A percentile compares a stretch with the other conserved stretches of the same genome.
phyloP scores from a whole-genome alignment of 2,329 filamentous ascomycete species.

The Exophiala mesophila region DNA sequence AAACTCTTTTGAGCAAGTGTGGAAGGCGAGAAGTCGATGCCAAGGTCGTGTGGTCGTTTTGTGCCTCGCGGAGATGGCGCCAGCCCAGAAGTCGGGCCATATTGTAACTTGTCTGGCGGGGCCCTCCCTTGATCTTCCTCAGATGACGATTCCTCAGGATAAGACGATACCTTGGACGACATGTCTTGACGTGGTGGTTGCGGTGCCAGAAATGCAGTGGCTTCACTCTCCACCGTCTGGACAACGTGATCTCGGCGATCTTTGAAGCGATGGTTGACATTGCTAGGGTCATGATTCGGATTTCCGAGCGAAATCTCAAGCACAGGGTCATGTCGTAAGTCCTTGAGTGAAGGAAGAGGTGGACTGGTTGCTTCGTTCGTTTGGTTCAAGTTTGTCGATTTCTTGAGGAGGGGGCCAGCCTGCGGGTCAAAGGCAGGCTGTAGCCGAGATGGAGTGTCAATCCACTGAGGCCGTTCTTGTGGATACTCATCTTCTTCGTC shows the following conservation, averaged over 20 bases:
- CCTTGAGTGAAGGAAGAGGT: neutral
- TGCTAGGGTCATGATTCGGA: neutral
- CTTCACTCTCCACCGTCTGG: neutral
- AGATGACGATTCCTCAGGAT: constrained; percentile 18
- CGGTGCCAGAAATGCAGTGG: neutral
- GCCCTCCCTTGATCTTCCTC: constrained; percentile 18
- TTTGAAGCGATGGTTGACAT: neutral
- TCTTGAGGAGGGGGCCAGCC: neutral
- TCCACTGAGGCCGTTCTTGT: constrained; percentile 3
- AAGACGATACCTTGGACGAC: constrained; percentile 20
- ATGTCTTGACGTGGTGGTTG: constrained; percentile 10
- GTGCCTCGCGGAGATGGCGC: constrained; percentile 1
- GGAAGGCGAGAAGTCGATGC: constrained; percentile 46
- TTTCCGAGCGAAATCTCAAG: neutral
- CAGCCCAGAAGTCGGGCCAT: neutral
- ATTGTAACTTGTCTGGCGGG: neutral
- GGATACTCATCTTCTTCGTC: constrained; percentile 15
- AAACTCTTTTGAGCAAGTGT: constrained; percentile 45
- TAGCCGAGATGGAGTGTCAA: constrained; percentile 19
- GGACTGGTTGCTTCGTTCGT: neutral
- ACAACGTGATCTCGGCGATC: neutral
- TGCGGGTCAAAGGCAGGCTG: constrained; percentile 3
- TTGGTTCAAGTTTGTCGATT: neutral
- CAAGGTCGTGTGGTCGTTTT: constrained; percentile 22
- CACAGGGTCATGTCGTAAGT: neutral